Conservation (phyloP, 2,329 filamentous ascomycete species). For the Aspergillus brunneoviolaceus region DNA sequence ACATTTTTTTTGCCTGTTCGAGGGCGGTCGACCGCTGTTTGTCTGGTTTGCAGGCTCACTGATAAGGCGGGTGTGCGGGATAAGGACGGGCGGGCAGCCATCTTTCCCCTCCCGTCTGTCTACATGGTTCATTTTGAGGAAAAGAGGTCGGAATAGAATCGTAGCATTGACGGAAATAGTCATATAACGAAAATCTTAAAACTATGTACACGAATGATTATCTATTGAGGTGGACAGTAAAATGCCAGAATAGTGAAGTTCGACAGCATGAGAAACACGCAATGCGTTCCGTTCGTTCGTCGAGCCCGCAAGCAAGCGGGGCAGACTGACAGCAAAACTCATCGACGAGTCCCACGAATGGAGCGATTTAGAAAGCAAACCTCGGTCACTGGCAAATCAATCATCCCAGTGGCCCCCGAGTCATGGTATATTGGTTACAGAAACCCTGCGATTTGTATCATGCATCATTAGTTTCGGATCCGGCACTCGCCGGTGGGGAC, state of each 20-base stretch:
- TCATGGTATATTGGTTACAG: not conserved
- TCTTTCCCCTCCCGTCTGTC: not conserved
- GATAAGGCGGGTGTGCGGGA: slow-evolving; percentile 24
- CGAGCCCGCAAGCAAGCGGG: not conserved
- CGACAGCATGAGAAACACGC: not conserved
- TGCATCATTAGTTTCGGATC: slow-evolving; percentile 22
- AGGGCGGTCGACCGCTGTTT: slow-evolving; percentile 33
- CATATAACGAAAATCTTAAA: not conserved
- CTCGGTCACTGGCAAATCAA: not conserved
- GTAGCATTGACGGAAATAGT: not conserved
- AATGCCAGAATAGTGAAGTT: not conserved
- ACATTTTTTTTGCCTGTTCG: slow-evolving; percentile 22
- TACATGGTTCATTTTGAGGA: not conserved
- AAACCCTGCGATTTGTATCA: slow-evolving; percentile 6
- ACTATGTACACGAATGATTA: not conserved
- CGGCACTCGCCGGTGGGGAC: slow-evolving; percentile 16
- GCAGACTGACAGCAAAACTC: not conserved
- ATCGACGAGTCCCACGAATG: not conserved
- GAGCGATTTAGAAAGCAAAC: not conserved
- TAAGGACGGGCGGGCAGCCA: not conserved
- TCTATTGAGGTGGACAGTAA: not conserved
- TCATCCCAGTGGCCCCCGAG: not conserved
- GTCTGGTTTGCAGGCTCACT: slow-evolving; percentile 32
- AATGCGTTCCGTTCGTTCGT: not conserved
- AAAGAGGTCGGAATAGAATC: not conserved